phyloP scores from a whole-genome alignment of 768 basidiomycete genomes.

The Kwoniella mangroviensis region DNA sequence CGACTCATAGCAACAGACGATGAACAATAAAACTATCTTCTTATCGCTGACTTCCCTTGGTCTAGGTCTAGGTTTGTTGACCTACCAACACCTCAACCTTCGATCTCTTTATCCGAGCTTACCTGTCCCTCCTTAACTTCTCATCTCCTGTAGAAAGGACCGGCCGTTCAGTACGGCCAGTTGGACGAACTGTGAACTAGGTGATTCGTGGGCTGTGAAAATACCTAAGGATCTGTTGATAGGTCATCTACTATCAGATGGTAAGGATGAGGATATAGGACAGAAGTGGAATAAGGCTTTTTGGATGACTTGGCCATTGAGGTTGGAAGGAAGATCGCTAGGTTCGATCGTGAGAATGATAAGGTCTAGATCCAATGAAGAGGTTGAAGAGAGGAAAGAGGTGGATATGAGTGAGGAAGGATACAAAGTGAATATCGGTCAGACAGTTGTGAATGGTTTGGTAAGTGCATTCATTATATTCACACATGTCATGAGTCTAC shows the following conservation, averaged over 20 bases:
- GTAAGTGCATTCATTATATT: no score
- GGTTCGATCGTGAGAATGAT: neutral
- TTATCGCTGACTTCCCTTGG: neutral
- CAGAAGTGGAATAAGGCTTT: conserved; percentile 10
- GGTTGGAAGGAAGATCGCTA: conserved; percentile 1
- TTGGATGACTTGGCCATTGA: conserved; percentile 5
- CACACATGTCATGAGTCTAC: no score
- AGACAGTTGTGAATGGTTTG: conserved; percentile 13
- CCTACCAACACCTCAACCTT: neutral
- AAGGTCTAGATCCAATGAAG: neutral
- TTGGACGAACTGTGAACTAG: conserved; percentile 8
- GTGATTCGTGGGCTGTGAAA: conserved; percentile 16
- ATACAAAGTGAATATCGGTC: neutral
- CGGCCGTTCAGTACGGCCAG: no score
- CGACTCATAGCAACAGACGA: no score
- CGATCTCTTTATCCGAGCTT: neutral
- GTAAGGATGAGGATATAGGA: neutral
- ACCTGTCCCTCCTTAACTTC: conserved; percentile 1
- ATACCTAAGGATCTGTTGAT: neutral
- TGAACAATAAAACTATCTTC: neutral
- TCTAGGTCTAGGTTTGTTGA: neutral
- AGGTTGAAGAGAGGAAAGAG: neutral
- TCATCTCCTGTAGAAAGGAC: no score
- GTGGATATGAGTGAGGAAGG: neutral
- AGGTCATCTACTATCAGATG: no score